Conservation (phyloP, 108 stramenopile species). For the Aurantiochytrium sp. region DNA sequence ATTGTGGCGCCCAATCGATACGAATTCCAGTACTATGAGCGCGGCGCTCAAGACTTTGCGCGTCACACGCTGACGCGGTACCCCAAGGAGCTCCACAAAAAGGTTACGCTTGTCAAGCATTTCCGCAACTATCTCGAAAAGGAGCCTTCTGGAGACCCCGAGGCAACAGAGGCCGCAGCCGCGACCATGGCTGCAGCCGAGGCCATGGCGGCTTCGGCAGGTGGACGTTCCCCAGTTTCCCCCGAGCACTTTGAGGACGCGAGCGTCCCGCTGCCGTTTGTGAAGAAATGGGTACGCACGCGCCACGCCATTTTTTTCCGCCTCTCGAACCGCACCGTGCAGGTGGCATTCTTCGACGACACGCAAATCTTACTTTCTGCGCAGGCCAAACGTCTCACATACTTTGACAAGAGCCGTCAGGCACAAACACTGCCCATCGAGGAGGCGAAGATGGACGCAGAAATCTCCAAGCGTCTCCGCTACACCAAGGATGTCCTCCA, state of each 20-base stretch:
- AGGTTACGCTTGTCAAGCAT: constrained; percentile 86
- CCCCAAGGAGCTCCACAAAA: constrained; percentile 79
- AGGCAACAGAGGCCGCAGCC: constrained; percentile 51
- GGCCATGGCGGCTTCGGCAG: background rate
- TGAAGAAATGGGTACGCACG: constrained; percentile 96
- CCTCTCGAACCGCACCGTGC: constrained; percentile 86
- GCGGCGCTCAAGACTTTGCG: constrained; percentile 41
- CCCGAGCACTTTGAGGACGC: background rate
- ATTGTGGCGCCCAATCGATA: constrained; percentile 72
- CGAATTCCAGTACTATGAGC: constrained; percentile 78
- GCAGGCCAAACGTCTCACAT: constrained; percentile 68
- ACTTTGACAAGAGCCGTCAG: constrained; percentile 72
- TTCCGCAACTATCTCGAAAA: constrained; percentile 91
- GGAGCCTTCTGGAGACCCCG: background rate
- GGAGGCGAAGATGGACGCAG: constrained; percentile 48
- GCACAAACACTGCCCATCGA: constrained; percentile 59
- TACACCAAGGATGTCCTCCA: constrained; percentile 84
- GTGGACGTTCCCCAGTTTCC: background rate
- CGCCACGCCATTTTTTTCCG: constrained; percentile 93
- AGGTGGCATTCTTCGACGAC: constrained; percentile 85
- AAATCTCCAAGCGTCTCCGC: constrained; percentile 76
- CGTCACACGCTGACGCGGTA: constrained; percentile 66
- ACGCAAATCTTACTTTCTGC: constrained; percentile 80
- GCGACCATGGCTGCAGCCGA: constrained; percentile 40
- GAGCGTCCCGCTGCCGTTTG: constrained; percentile 52